phyloP scores from a whole-genome alignment of 1,284 basidiomycete genomes.

The Volvariella volvacea region DNA sequence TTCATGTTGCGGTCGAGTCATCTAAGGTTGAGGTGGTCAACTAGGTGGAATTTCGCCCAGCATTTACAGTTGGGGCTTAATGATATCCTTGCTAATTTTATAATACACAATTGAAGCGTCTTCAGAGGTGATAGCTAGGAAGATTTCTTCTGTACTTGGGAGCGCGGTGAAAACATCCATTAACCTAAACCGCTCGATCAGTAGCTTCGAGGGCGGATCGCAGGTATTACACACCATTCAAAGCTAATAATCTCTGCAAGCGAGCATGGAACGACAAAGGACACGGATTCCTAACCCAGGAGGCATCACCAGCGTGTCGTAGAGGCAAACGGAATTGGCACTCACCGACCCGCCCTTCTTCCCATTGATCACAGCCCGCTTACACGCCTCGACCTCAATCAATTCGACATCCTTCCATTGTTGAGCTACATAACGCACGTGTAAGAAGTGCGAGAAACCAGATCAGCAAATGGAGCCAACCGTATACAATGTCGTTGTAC shows the following conservation, averaged over 20 bases:
- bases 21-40: background rate
- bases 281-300: constrained; percentile 15
- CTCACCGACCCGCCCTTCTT: constrained; percentile 48
- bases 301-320: too few relatives aligned
- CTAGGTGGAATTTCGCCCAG: constrained; percentile 19
- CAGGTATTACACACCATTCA: constrained; percentile 21
- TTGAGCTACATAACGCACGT: constrained; percentile 41
- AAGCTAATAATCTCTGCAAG: constrained; percentile 58
- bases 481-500: constrained; percentile 53
- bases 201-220: background rate
- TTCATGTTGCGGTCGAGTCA: background rate
- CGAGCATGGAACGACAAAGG: constrained; percentile 61
- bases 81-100: constrained; percentile 67
- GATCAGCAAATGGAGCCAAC: constrained; percentile 21
- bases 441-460: constrained; percentile 2
- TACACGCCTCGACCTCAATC: constrained; percentile 49
- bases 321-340: too few relatives aligned
- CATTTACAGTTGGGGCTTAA: constrained; percentile 57
- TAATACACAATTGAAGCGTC: constrained; percentile 81
- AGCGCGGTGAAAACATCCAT: constrained; percentile 47
- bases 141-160: constrained; percentile 43
- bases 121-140: constrained; percentile 64
- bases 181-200: constrained; percentile 34
- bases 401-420: constrained; percentile 61
- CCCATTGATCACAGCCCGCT: constrained; percentile 55